Evolutionary conservation across 2,329 filamentous ascomycete genomes (phyloP), one percentile per base, ranked within the genome.

Genomic region (Stagonosporopsis vannaccii): DNA sequence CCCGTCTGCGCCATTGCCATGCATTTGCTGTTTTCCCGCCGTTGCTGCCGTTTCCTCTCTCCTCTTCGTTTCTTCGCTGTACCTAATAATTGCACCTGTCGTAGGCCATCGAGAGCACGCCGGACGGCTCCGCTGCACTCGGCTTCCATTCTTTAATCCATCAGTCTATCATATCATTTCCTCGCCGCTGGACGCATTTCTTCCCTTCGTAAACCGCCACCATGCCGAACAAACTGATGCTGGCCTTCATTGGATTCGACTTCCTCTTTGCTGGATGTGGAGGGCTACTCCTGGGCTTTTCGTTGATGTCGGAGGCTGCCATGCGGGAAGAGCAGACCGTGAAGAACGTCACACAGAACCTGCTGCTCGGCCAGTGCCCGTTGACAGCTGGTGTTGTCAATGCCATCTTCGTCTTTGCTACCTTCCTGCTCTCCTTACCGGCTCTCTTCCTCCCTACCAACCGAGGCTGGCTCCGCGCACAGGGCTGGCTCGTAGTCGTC

Each of bases 371-470:
- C 47, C 74, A 81, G 67, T 82, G 81, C 67, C 84, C 84, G 20
- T 70, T 85, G 55, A 82, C 76, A 84, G 90, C 87, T 48, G 89
- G 87, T 56, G 86, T 93, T 61, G 87, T 83, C 70, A 93, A 93
- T 74, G 85, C 87, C 59, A 81, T 87, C 67, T 80, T 93, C 69
- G 84, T 92, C 72, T 87, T 94, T 74, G 70, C 86, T 66, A 87
- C 88, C 22, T 92, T 92, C 75, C 67, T 88, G 51, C 72, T 87
- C 58, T 90, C 89, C 6, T 77, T 95, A 15, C 90, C 90, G 3
- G 90, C 85, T n/a, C 79, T 94, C 51, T 81, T 88, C 60, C 85
- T 90, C 56, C 85, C 86, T 5, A 85, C 82, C 45, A 84, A 83
- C 46, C 84, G 90, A 61, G 81, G 83, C 61, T 90, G 87, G 85